Conservation (phyloP, 345 rosid genomes). For the Rhodamnia rubescens region DNA sequence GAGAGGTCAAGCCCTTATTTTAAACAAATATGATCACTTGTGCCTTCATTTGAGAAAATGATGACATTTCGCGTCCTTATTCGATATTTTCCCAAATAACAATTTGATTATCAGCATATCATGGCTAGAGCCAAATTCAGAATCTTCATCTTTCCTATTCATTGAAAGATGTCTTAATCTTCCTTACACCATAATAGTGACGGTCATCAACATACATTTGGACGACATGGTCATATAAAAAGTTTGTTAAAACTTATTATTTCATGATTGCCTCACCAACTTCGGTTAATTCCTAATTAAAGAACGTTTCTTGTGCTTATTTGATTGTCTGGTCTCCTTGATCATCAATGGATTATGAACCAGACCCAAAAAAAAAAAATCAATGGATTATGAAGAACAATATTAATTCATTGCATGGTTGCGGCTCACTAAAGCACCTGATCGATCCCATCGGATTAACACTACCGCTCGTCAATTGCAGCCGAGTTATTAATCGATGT, state of each 20-base stretch:
- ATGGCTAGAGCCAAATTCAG: neutral
- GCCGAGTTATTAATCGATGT: neutral
- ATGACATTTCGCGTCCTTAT: too few relatives aligned
- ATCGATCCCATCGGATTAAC: too few relatives aligned
- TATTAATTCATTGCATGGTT: neutral
- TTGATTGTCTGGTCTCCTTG: neutral
- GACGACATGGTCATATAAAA: neutral
- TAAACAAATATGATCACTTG: too few relatives aligned
- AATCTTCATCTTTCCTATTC: neutral
- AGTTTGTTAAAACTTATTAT: neutral
- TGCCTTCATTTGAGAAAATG: too few relatives aligned
- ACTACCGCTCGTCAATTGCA: too few relatives aligned
- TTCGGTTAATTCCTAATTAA: neutral
- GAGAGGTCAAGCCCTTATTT: too few relatives aligned
- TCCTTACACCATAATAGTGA: neutral
- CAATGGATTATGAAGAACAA: neutral
- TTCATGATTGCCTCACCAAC: neutral
- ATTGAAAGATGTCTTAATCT: neutral
- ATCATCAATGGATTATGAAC: neutral
- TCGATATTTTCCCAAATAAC: neutral
- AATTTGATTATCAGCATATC: neutral
- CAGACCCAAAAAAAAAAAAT: too few relatives aligned
- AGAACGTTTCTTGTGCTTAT: neutral
- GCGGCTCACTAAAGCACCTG: too few relatives aligned
- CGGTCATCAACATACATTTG: neutral